Base-by-base conservation (phyloP, 176 grass and related monocot genomes). In the Paspalum vaginatum region DNA sequence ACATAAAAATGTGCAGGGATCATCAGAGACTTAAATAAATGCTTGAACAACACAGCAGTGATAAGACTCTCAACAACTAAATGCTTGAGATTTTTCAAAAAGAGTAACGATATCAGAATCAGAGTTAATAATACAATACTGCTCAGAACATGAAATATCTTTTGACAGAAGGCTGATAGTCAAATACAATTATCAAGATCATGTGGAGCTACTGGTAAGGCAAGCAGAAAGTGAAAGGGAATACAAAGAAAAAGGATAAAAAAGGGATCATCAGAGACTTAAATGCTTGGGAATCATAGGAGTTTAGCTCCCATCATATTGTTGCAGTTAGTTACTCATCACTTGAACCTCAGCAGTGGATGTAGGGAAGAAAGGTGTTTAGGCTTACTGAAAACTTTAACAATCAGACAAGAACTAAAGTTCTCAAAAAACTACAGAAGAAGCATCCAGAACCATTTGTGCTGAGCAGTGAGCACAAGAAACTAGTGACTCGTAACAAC, bases 1-100 rank as follows among this genome's bases (percentile, higher is more conserved):
- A 0, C 0, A 9, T 5, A 18, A 24, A 26, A 11, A 40, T 45
- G 22, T 17, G 14, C n/a, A 38, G 9, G 21, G 64, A 15, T 85
- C 87, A 77, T 89, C 87, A 81, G 63, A 85, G 72, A 77, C 62
- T 76, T 80, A 26, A 88, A 81, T 81, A 60, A 60, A 32, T 32
- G 32, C n/a, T n/a, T n/a, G n/a, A 32, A 32, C 2, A 32, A 32
- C 32, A 32, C 32, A 32, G 32, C 58, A 61, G 6, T 32, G 12
- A 11, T 37, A 62, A 7, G 17, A 65, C 8, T 9, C 38, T n/a
- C 63, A 11, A 22, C 18, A 13, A 45, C 44, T 9, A 49, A 22
- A 46, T 24, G 42, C 18, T 67, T 6, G 5, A 46, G 15, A 4
- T 24, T 25, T 17, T 46, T 46, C 2, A 25, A 24, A 47, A n/a